Evolutionary conservation across 2,329 filamentous ascomycete species (phyloP), one percentile per base, ranked within the genome.

Genomic region (Sphaerulina musiva): DNA sequence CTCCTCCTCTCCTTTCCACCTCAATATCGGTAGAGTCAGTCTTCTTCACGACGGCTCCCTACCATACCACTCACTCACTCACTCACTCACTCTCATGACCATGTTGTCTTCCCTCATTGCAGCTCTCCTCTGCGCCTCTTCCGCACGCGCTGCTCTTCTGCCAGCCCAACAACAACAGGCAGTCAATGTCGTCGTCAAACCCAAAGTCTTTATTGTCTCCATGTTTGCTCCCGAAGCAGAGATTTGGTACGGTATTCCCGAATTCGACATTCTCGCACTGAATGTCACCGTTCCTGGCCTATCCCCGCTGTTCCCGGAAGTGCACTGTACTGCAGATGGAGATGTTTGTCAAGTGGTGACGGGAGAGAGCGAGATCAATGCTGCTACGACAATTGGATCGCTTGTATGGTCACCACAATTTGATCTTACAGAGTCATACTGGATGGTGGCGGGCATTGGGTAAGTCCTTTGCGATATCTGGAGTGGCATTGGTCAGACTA

Each of bases 371-470:
- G 65, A 83, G 70, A 87, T 90, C 73, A 91, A 90, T 66, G 85
- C 87, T 0, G 87, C 87, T 0, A 71, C 79, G 6, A 83, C 83
- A 0, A 77, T 87, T 56, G 78, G 78, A 45, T 80, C 86, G 0
- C 74, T 89, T 8, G 73, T 80, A n/a, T 75, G 84, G 11, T 85
- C 81, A 0, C 67, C 73, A 1, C 65, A 72, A 9, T 88, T 90
- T 68, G 77, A 89, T 69, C 75, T 90, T 10, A 76, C 72, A 1
- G 69, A 74, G 46, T 85, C 86, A 1, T 90, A 90, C 71, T 88
- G 89, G 69, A 69, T 90, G 54, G 69, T 87, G 31, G 81, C 78
- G 1, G 87, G 86, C 2, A 89, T 91, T 58, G 86, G 82, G 1
- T 38, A 38, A 10, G 34, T 38, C 34, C 12, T 29, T 29, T 5